These are phyloP conservation scores for Camellia oleifera DNA, from an alignment of 179 eudicot species.

Conservation along the genomic window DNA sequence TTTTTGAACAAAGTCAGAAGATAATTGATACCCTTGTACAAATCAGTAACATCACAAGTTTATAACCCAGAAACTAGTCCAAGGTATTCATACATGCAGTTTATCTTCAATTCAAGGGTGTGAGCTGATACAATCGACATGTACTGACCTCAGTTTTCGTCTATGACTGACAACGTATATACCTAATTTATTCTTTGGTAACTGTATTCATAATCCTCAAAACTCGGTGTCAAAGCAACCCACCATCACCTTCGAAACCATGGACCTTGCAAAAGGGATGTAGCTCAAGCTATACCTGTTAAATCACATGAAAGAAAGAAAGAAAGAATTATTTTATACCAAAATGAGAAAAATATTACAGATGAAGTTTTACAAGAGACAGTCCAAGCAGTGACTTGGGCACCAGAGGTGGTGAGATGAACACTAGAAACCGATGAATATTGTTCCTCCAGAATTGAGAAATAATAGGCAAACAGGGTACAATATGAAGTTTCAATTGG, in stretches of 20 bases:
- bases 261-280: conserved; percentile 91
- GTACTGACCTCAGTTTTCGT: background rate
- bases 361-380: background rate
- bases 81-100: background rate
- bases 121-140: background rate
- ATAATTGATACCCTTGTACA: background rate
- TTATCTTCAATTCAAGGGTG: background rate
- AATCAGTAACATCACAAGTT: background rate
- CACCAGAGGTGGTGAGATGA: too few relatives aligned
- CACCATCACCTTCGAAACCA: conserved; percentile 70
- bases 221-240: conserved; percentile 82
- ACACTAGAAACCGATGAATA: too few relatives aligned
- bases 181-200: background rate
- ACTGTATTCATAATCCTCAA: conserved; percentile 16
- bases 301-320: conserved; percentile 3
- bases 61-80: too few relatives aligned
- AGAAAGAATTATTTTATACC: background rate
- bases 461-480: too few relatives aligned
- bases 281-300: conserved; percentile 97
- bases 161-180: background rate
- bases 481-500: too few relatives aligned
- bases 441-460: too few relatives aligned
- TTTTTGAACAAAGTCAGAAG: background rate
- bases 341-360: background rate
- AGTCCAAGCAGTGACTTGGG: background rate